A percentile compares a stretch with the other conserved stretches of the same genome.
Conservation (phyloP, 148 eudicot genomes). For the Pouteria glomerata region DNA sequence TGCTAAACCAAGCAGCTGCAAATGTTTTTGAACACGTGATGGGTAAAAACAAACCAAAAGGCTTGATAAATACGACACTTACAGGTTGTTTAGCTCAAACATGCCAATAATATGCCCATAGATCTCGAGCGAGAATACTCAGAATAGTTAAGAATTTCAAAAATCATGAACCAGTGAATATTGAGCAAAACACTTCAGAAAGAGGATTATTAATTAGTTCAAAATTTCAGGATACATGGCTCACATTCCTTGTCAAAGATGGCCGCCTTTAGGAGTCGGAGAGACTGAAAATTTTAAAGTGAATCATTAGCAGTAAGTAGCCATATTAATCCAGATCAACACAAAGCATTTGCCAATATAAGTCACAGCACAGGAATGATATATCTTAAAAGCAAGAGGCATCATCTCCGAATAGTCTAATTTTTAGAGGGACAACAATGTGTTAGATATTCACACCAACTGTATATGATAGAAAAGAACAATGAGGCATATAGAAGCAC, state of each 20-base stretch:
- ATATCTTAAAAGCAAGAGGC: no score
- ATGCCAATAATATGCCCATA: slow-evolving; percentile 93
- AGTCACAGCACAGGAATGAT: not conserved
- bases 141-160: slow-evolving; percentile 45
- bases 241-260: slow-evolving; percentile 80
- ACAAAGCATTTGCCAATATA: not conserved
- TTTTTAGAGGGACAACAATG: no score
- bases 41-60: slow-evolving; percentile 1
- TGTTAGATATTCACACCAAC: no score
- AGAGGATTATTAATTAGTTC: not conserved
- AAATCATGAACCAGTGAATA: slow-evolving; percentile 4
- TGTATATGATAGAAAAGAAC: no score
- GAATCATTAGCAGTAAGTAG: slow-evolving; percentile 3
- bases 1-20: slow-evolving; percentile 6
- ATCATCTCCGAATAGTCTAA: no score
- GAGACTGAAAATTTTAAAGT: slow-evolving; percentile 51
- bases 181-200: not conserved
- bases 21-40: not conserved
- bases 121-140: slow-evolving; percentile 84
- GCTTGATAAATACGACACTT: slow-evolving; percentile 31
- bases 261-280: slow-evolving; percentile 80
- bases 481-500: no score
- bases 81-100: slow-evolving; percentile 99
- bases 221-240: slow-evolving; percentile 67
- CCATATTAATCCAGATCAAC: not conserved